Base-by-base conservation (phyloP, 2,329 filamentous ascomycete species). In the Bretziella fagacearum region DNA sequence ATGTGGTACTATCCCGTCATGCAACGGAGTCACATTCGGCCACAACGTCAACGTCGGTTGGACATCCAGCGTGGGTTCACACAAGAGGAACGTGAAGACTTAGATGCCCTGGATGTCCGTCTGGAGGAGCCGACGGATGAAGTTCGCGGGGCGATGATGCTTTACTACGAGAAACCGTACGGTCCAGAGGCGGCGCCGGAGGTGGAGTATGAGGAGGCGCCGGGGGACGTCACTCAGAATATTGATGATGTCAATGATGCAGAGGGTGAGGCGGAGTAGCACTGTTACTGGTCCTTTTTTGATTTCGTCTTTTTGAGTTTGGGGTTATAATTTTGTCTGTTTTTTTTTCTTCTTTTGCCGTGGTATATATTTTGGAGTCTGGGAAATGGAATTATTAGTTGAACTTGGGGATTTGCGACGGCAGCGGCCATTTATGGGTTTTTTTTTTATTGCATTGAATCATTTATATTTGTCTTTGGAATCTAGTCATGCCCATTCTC, bases 1-100 rank as follows among this genome's bases (percentile, higher is more conserved):
- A 73, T 70, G 10, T 80, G 77, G 59, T 81, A 80, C 60, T 81
- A 81, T 55, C 78, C 78, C 3, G 68, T 81, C 52, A 72, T 81
- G 62, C 75, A 80, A 59, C 71, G 74, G 46, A 73, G 69, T 40
- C 67, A 68, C 18, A 73, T 81, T 55, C 67, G 74, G 37, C 74
- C 74, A 25, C 75, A 78, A 60, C 69, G 77, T 49, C 71, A 68
- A 51, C 78, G 74, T 65, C 76, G 76, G 56, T 77, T 79, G 53
- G 68, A 72, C 39, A 69, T 71, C 40, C 71, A 64, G 26, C 63
- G 63, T 37, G 69, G 66, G 49, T 57, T 67, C 23, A 55, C 54
- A 29, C 59, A 65, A 70, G 65, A 70, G 48, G 67, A 69, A 53
- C 63, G 69, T 54, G 37, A 36, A 10, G 65, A 67, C 32, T 63